A percentile compares a stretch with the other conserved stretches of the same genome.
Evolutionary conservation across 2,329 filamentous ascomycete species (phyloP).

Genomic region (Fusarium continuum): DNA sequence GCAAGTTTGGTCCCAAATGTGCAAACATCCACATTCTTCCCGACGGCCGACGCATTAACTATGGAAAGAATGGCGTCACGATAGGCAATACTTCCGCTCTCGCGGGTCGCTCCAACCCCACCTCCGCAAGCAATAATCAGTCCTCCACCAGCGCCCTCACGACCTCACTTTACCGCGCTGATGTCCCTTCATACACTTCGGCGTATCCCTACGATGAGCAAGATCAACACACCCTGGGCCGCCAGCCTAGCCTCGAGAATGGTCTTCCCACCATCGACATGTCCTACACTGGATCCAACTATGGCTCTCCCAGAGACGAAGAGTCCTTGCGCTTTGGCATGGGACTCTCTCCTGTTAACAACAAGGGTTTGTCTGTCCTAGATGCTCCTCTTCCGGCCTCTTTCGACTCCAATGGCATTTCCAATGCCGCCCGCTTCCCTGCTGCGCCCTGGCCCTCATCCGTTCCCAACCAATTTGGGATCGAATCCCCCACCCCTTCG

Average conservation of each 20-base stretch:
- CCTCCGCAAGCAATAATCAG: conserved; percentile 57
- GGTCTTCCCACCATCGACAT: conserved; percentile 67
- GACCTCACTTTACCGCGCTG: conserved; percentile 57
- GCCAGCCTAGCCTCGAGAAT: conserved; percentile 64
- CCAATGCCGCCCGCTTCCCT: conserved; percentile 83
- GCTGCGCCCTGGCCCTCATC: conserved; percentile 88
- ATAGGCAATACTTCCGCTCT: conserved; percentile 68
- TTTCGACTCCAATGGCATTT: conserved; percentile 95
- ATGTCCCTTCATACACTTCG: conserved; percentile 51
- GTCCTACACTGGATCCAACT: conserved; percentile 67
- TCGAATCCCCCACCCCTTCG: conserved; percentile 85
- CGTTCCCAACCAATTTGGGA: conserved; percentile 88
- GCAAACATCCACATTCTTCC: conserved; percentile 95
- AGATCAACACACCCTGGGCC: conserved; percentile 56
- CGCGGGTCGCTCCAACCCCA: conserved; percentile 69
- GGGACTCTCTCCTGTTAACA: conserved; percentile 78
- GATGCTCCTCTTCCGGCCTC: conserved; percentile 93
- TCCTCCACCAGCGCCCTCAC: conserved; percentile 76
- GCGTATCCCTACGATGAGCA: conserved; percentile 55
- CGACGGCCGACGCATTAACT: conserved; percentile 91
- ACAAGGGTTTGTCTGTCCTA: conserved; percentile 82
- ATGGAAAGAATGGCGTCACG: conserved; percentile 73
- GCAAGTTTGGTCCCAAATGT: conserved; percentile 98
- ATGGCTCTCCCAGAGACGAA: conserved; percentile 85
- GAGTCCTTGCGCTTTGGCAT: conserved; percentile 68